A percentile compares a stretch with the other conserved stretches of the same genome.
Conservation (phyloP, 208 protist genomes). For the Trypanosoma platydactyli region DNA sequence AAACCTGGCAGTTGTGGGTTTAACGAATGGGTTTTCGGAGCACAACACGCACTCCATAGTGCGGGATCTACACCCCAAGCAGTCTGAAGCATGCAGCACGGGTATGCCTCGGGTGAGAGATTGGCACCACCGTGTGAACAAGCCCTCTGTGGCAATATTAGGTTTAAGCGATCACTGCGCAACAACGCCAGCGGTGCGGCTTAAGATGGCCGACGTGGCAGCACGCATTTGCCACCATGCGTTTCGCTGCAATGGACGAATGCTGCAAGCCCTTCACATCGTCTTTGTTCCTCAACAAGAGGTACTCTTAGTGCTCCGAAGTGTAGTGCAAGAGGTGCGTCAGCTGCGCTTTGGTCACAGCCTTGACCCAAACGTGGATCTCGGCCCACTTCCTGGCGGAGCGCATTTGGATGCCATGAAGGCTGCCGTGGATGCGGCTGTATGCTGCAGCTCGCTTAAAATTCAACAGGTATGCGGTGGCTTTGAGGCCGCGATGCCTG, state of each 20-base stretch:
- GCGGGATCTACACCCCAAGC: not conserved
- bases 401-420: slow-evolving; percentile 26
- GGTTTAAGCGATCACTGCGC: not conserved
- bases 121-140: slow-evolving; percentile 18
- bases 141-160: slow-evolving; percentile 12
- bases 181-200: not conserved
- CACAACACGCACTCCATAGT: not conserved
- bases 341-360: slow-evolving; percentile 35
- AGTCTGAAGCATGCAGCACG: not conserved
- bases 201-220: not conserved
- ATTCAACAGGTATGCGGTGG: slow-evolving; percentile 42
- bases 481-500: slow-evolving; percentile 33
- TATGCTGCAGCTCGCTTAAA: slow-evolving; percentile 3
- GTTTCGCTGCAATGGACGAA: slow-evolving; percentile 21
- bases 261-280: slow-evolving; percentile 19
- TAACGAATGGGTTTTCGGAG: slow-evolving; percentile 18
- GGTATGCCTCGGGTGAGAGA: not conserved
- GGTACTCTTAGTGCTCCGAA: slow-evolving; percentile 29
- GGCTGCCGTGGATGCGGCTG: slow-evolving; percentile 10
- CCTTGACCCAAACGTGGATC: slow-evolving; percentile 23
- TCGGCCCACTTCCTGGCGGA: slow-evolving; percentile 30
- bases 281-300: slow-evolving; percentile 29
- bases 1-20: slow-evolving; percentile 2
- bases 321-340: slow-evolving; percentile 16
- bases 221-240: slow-evolving; percentile 19